These are phyloP conservation scores for Magnolia officinalis DNA, from an alignment of 164 flowering plant genomes.

Conservation along the genomic window DNA sequence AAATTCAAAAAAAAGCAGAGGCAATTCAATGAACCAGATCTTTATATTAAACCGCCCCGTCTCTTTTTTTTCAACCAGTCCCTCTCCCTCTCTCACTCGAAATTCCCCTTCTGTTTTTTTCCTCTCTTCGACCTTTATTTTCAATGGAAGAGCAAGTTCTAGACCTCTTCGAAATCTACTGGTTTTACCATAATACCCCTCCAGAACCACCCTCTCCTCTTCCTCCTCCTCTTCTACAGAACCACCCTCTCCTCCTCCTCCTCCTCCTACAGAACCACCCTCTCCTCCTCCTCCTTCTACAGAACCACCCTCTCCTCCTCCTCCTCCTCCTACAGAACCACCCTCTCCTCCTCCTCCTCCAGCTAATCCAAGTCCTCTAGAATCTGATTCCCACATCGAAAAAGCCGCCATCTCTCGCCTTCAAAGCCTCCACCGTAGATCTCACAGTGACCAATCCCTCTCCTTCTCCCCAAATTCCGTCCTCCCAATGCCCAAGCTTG, in stretches of 20 bases:
- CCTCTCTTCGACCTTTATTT: neutral
- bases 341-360: slow-evolving; percentile 9
- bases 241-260: slow-evolving; percentile 5
- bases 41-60: neutral
- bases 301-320: no score
- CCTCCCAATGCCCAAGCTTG: slow-evolving; percentile 31
- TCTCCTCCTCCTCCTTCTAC: slow-evolving; percentile 7
- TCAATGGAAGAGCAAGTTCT: slow-evolving; percentile 38
- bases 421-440: slow-evolving; percentile 29
- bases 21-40: neutral
- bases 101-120: neutral
- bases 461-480: slow-evolving; percentile 27
- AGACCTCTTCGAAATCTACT: slow-evolving; percentile 39
- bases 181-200: slow-evolving; percentile 39
- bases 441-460: slow-evolving; percentile 37
- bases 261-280: slow-evolving; percentile 12
- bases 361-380: slow-evolving; percentile 11
- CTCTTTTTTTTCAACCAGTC: no score
- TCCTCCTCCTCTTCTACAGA: neutral
- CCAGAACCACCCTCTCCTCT: slow-evolving; percentile 7
- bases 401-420: slow-evolving; percentile 17
- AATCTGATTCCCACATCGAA: slow-evolving; percentile 10
- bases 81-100: neutral
- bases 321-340: no score
- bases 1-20: neutral